Base-by-base conservation (phyloP, 2,329 filamentous ascomycete species). In the Pleurostoma richardsiae region DNA sequence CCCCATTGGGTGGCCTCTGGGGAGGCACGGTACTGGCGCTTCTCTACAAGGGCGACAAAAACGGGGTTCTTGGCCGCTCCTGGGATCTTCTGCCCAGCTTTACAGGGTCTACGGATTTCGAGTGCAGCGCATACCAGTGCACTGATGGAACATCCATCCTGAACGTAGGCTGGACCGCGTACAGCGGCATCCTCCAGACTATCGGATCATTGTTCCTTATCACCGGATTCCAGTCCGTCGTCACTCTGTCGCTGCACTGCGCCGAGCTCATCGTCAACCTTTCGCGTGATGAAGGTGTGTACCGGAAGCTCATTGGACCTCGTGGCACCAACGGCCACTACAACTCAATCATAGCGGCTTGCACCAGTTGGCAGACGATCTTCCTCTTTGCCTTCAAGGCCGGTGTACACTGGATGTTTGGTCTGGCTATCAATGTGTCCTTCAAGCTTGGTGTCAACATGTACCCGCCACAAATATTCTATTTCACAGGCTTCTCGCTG, bases 331-430 rank as follows among this genome's bases (percentile, higher is more conserved):
- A 57, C 49, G 48, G 52, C 4, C 52, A 54, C 43, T 56, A 55
- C 47, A 61, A 59, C 48, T 56, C 59, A 2, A 47, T 64, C 11
- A 19, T 51, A 11, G 57, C 57, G 3, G 60, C 59, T n/a, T 50
- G 54, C 40, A 57, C 51, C 1, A 55, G 54, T 2, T 62, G 59
- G 59, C 54, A 59, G 49, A 62, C 57, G 5, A 43, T 59, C 27
- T 51, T 53, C 29, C 52, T 64, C 39, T 62, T 64, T 41, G 41
- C 43, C 19, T 54, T 58, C 43, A 63, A 63, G 48, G 52, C 59
- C 8, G 52, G 49, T n/a, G 52, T 61, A 5, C 60, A 64, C 49
- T 63, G 61, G 60, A 47, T 64, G 38, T 61, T 64, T 42, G 60
- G 61, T 43, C 54, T 61, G 6, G 51, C 53, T 27, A 57, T 61